Percentiles rank a stretch among this genome's conserved stretches.
These are phyloP conservation scores for Vitellaria paradoxa DNA, from an alignment of 179 eudicot genomes.

Conservation along the genomic window DNA sequence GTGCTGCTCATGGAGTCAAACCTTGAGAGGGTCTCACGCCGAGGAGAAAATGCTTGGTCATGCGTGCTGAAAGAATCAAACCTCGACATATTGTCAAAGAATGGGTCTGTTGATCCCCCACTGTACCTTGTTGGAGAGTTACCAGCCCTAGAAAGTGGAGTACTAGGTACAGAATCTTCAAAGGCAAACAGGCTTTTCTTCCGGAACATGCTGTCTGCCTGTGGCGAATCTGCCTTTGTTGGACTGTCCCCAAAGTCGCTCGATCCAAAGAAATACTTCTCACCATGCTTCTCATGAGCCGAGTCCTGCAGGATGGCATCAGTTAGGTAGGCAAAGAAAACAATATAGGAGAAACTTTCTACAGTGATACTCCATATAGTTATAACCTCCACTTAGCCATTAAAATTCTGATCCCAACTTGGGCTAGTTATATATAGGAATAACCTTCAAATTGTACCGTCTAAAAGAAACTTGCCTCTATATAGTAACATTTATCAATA, in stretches of 20 bases:
- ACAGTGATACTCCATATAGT: too few relatives aligned
- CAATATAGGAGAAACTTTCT: not conserved
- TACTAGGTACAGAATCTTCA: slow-evolving; percentile 52
- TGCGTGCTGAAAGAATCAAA: slow-evolving; percentile 76
- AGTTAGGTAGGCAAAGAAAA: not conserved
- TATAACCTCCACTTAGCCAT: too few relatives aligned
- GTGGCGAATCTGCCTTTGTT: slow-evolving; percentile 50
- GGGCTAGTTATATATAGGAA: too few relatives aligned
- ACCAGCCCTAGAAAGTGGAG: slow-evolving; percentile 46
- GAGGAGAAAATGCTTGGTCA: slow-evolving; percentile 59
- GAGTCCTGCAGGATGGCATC: slow-evolving; percentile 33
- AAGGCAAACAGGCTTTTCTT: slow-evolving; percentile 38
- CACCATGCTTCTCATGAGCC: slow-evolving; percentile 42
- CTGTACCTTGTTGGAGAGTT: slow-evolving; percentile 38
- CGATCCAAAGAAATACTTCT: slow-evolving; percentile 60
- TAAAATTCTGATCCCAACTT: too few relatives aligned
- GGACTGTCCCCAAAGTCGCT: slow-evolving; percentile 62
- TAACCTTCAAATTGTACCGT: too few relatives aligned
- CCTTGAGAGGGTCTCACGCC: slow-evolving; percentile 51
- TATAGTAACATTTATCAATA: too few relatives aligned
- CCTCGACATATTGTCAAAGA: slow-evolving; percentile 53
- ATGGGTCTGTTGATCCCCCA: slow-evolving; percentile 34
- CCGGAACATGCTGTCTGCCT: slow-evolving; percentile 23
- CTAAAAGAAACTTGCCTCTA: too few relatives aligned
- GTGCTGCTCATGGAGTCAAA: slow-evolving; percentile 66